Evolutionary conservation across 768 basidiomycete species (phyloP).

Genomic region (Auriculariales sp.): DNA sequence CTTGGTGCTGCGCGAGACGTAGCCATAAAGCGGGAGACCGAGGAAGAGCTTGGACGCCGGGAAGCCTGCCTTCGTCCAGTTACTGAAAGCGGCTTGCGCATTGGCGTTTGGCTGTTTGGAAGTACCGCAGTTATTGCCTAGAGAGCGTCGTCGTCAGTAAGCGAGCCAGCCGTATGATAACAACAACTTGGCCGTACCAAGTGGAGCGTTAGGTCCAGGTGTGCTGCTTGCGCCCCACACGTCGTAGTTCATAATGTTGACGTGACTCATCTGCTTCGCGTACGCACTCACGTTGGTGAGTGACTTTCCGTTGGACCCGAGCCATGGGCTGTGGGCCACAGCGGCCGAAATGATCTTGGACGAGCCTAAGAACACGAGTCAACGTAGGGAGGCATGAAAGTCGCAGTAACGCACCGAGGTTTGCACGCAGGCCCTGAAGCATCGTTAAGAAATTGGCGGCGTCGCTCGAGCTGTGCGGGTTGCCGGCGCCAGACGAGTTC

Average conservation of each 20-base stretch:
- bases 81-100: constrained; percentile 42
- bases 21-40: constrained; percentile 55
- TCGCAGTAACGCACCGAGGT: constrained; percentile 25
- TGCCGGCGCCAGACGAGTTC: constrained; percentile 44
- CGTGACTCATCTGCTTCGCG: constrained; percentile 47
- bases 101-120: constrained; percentile 52
- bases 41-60: constrained; percentile 51
- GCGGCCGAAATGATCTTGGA: constrained; percentile 56
- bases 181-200: constrained; percentile 16
- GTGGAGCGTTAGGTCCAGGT: constrained; percentile 64
- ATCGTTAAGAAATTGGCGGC: constrained; percentile 49
- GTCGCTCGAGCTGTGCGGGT: constrained; percentile 44
- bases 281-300: constrained; percentile 50
- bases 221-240: constrained; percentile 49
- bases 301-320: constrained; percentile 45
- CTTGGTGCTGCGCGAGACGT: constrained; percentile 41
- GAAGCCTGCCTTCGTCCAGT: constrained; percentile 55
- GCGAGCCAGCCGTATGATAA: background rate
- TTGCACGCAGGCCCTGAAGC: constrained; percentile 38
- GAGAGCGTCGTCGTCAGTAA: background rate
- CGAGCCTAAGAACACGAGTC: constrained; percentile 5
- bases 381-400: background rate
- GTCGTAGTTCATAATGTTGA: constrained; percentile 74
- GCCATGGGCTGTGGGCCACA: constrained; percentile 54
- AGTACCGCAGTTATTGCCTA: constrained; percentile 42